Base-by-base conservation (phyloP, 768 basidiomycete species). In the Tubosaeta sp. region DNA sequence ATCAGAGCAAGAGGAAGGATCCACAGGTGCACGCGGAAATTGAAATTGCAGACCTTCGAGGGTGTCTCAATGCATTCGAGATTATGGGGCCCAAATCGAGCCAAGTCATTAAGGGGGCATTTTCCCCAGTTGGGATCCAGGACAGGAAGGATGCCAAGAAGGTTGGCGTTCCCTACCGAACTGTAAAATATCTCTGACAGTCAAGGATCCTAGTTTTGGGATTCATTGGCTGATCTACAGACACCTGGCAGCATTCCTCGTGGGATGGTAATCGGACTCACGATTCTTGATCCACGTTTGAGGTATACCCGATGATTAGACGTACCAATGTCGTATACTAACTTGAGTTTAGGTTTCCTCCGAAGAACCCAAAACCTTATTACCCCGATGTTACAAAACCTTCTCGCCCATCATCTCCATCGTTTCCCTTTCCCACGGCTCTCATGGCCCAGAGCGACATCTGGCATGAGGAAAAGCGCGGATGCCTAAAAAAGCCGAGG, bases 71-170 rank as follows among this genome's bases (percentile, higher is more conserved):
- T 55, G 76, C 84, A 6, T 95, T 95, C 59, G 95, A 98, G 66
- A 80, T 97, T 32, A 87, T 88, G 75, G 95, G 95, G 3, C 91
- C 91, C 4, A 88, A 83, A 64, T 77, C 88, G 0, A 89, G 78
- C 49, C 86, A 88, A 63, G 81, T 94, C 11, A 67, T 88, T 46
- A 82, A 79, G 59, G 85, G 86, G 25, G 81, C 79, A 1, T 62
- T 88, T 42, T 77, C 71, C 19, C 81, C 81, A 7, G 72, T 75
- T 12, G 63, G 70, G 5, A 70, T 73, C 6, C 78, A 84, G 39
- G 68, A 76, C 3, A 71, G 81, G 39, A 68, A 67, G 33, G 84
- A 83, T 11, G 85, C 88, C 50, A 76, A 73, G 51, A 75, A 83
- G 76, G 88, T 86, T 27, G 59, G 47, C 3, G 4, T 10, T 22